Evolutionary conservation across 306 rosid species (phyloP).

Genomic region (Pachyrhizus erosus): DNA sequence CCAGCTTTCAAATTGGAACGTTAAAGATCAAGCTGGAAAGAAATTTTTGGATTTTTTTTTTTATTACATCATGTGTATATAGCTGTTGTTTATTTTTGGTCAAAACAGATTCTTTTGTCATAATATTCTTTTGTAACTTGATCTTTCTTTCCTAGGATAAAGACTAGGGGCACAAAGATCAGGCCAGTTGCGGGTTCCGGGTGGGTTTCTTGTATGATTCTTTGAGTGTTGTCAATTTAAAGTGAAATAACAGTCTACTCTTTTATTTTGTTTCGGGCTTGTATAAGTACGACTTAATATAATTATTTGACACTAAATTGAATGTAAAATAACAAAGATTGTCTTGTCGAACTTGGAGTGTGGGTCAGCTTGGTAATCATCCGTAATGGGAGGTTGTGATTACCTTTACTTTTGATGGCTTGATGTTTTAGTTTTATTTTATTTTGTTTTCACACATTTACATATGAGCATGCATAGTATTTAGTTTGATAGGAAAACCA

Average conservation of each 20-base stretch:
- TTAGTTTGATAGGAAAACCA: background rate
- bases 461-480: background rate
- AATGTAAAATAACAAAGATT: conserved; percentile 41
- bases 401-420: background rate
- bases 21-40: conserved; percentile 37
- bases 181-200: conserved; percentile 39
- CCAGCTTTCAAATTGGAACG: conserved; percentile 40
- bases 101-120: conserved; percentile 57
- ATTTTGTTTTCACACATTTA: background rate
- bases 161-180: conserved; percentile 49
- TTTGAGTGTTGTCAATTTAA: conserved; percentile 52
- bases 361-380: background rate
- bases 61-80: conserved; percentile 61
- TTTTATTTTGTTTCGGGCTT: conserved; percentile 42
- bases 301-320: conserved; percentile 30
- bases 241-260: conserved; percentile 42
- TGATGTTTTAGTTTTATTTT: background rate
- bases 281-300: conserved; percentile 36
- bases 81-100: conserved; percentile 54
- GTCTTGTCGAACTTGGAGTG: conserved; percentile 27
- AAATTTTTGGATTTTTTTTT: conserved; percentile 52
- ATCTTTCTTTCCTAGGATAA: conserved; percentile 51
- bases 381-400: background rate
- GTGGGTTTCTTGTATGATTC: conserved; percentile 49
- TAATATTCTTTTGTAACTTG: conserved; percentile 65